A percentile compares a stretch with the other conserved stretches of the same genome.
These are phyloP conservation scores for Tricholoma hemisulphureum DNA, from an alignment of 768 basidiomycete genomes.

Conservation along the genomic window DNA sequence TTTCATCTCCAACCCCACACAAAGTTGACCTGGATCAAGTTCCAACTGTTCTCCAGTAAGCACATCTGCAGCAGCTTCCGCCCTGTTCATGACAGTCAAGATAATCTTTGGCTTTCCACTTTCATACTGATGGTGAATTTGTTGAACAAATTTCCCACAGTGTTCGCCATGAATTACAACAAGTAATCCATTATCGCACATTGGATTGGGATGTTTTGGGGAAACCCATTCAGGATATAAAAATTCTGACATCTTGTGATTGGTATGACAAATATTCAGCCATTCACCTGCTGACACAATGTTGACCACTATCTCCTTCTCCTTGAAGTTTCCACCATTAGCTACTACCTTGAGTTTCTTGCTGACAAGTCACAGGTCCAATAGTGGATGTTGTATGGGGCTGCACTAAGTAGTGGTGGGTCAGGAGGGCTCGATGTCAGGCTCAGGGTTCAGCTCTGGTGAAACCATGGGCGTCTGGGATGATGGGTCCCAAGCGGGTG, in stretches of 20 bases:
- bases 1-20: neutral
- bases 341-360: neutral
- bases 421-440: no score
- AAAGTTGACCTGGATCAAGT: neutral
- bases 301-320: neutral
- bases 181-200: neutral
- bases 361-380: neutral
- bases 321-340: neutral
- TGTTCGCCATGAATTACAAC: neutral
- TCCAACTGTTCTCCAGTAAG: neutral
- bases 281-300: neutral
- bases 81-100: neutral
- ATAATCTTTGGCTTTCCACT: neutral
- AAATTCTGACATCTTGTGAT: neutral
- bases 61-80: neutral
- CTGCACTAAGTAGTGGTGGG: no score
- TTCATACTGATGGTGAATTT: neutral
- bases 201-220: neutral
- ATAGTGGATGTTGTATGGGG: neutral
- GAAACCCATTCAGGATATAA: neutral
- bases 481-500: conserved; percentile 1
- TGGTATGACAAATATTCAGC: neutral
- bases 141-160: neutral
- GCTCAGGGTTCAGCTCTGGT: no score
- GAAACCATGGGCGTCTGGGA: neutral